Percentiles rank a stretch among this genome's conserved stretches.
Evolutionary conservation across 805 yeast species (phyloP).

Genomic region (Pichia occidentalis): DNA sequence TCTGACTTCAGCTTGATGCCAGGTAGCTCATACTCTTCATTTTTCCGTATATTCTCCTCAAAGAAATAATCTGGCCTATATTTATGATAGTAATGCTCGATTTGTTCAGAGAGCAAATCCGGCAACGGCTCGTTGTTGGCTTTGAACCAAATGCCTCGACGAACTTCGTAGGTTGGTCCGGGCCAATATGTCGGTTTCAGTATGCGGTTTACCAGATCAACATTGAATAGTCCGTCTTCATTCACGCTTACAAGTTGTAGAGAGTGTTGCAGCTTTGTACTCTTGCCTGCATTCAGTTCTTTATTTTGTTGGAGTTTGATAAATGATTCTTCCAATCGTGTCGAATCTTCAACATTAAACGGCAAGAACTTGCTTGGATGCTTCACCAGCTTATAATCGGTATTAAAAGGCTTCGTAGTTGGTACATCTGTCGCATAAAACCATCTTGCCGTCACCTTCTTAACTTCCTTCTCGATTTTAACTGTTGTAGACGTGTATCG

Average conservation of each 20-base stretch:
- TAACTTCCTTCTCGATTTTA: background rate
- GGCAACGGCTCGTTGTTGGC: conserved; percentile 50
- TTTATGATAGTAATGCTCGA: conserved; percentile 50
- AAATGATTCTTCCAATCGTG: conserved; percentile 49
- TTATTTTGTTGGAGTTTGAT: conserved; percentile 17
- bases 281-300: conserved; percentile 7
- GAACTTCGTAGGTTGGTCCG: conserved; percentile 76
- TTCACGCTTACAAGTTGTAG: conserved; percentile 58
- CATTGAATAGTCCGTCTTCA: conserved; percentile 76
- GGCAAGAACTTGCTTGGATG: conserved; percentile 58
- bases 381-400: conserved; percentile 42
- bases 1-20: conserved; percentile 20
- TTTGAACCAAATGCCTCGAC: conserved; percentile 82
- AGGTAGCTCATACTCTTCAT: conserved; percentile 7
- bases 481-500: no score
- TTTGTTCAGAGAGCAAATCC: conserved; percentile 38
- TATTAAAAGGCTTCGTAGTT: conserved; percentile 55
- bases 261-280: no score
- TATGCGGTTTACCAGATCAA: conserved; percentile 48
- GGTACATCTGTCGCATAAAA: conserved; percentile 82
- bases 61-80: conserved; percentile 22
- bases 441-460: conserved; percentile 42
- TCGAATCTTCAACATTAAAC: conserved; percentile 59
- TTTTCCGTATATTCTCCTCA: background rate
- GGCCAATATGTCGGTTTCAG: conserved; percentile 78